Evolutionary conservation across 495 filamentous ascomycete genomes (phyloP).

Genomic region (Penicillium nucicola): DNA sequence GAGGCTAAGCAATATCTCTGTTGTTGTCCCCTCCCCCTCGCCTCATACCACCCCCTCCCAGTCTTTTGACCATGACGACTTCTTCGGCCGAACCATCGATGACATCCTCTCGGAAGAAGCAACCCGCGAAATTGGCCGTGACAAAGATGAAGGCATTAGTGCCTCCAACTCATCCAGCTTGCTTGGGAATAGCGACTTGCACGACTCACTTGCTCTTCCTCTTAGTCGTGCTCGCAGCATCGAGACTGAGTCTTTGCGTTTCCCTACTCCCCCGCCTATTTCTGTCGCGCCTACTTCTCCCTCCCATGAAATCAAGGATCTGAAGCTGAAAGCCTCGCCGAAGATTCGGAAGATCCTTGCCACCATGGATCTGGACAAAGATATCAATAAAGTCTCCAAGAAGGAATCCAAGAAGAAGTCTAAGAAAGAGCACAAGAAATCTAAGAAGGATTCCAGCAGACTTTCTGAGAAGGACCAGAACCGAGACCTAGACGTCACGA

Average conservation of each 20-base stretch:
- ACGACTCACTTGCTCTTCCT: not conserved
- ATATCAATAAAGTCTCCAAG: not conserved
- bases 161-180: not conserved
- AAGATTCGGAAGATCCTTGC: not conserved
- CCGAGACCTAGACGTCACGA: too few relatives aligned
- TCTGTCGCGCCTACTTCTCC: not conserved
- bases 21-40: constrained; percentile 20
- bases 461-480: too few relatives aligned
- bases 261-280: not conserved
- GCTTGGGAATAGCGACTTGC: not conserved
- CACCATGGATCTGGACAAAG: not conserved
- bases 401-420: not conserved
- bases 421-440: not conserved
- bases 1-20: constrained; percentile 4
- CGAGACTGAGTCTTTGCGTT: not conserved
- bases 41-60: constrained; percentile 18
- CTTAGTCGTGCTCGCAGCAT: not conserved
- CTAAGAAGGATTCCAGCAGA: too few relatives aligned
- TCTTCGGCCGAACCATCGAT: constrained; percentile 15
- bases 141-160: not conserved
- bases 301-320: not conserved
- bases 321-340: not conserved
- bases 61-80: constrained; percentile 12
- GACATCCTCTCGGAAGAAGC: constrained; percentile 25
- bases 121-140: constrained; percentile 18